phyloP scores from a whole-genome alignment of 1,139 yeast genomes.

The Debaryomyces nepalensis region DNA sequence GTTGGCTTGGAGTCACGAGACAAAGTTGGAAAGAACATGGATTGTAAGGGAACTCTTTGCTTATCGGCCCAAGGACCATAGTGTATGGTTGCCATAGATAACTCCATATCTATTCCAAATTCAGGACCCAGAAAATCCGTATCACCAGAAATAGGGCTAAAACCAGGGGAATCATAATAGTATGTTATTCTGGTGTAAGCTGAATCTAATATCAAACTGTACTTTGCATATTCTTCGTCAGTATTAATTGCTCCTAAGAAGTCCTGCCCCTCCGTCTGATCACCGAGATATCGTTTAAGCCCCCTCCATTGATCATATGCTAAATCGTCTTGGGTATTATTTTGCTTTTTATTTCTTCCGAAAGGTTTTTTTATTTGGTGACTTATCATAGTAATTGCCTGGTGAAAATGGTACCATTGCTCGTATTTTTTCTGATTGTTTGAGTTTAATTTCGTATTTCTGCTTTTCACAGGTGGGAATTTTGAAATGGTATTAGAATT shows the following conservation, averaged over 20 bases:
- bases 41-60: conserved; percentile 70
- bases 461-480: conserved; percentile 1
- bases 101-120: conserved; percentile 63
- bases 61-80: conserved; percentile 98
- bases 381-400: conserved; percentile 19
- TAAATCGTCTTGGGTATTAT: conserved; percentile 13
- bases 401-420: conserved; percentile 29
- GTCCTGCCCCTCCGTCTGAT: conserved; percentile 32
- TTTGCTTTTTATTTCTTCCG: conserved; percentile 10
- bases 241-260: conserved; percentile 36
- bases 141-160: conserved; percentile 42
- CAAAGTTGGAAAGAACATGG: conserved; percentile 68
- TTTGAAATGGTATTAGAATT: conserved; percentile 3
- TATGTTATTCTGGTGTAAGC: conserved; percentile 57
- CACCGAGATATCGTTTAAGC: conserved; percentile 47
- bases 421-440: conserved; percentile 24
- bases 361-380: conserved; percentile 7
- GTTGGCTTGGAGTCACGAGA: conserved; percentile 62
- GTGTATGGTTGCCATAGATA: conserved; percentile 68
- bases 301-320: conserved; percentile 43
- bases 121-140: conserved; percentile 49
- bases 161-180: conserved; percentile 74
- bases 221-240: conserved; percentile 80
- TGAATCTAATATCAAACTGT: conserved; percentile 73
- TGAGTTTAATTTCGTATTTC: neutral